A percentile compares a stretch with the other conserved stretches of the same genome.
phyloP scores from a whole-genome alignment of 805 yeast genomes.

The Zygotorulaspora chibaensis region DNA sequence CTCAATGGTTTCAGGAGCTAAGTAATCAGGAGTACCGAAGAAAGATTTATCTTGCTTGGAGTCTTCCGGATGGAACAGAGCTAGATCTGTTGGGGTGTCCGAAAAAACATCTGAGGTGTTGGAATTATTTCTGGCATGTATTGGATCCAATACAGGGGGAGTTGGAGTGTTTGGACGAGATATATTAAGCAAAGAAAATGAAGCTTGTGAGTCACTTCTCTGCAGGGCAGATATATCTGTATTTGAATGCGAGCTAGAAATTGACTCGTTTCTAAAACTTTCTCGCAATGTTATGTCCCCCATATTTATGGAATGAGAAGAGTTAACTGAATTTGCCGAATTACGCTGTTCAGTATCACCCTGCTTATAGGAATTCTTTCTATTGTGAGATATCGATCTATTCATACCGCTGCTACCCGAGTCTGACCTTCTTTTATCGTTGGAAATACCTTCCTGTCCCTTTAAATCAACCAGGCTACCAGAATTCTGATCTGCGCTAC shows the following conservation, averaged over 20 bases:
- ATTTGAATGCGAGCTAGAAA: constrained; percentile 19
- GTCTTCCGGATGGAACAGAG: constrained; percentile 71
- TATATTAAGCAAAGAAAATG: constrained; percentile 26
- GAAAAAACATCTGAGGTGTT: constrained; percentile 15
- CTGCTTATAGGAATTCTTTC: constrained; percentile 9
- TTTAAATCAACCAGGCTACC: constrained; percentile 7
- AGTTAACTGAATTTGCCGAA: neutral
- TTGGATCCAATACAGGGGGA: constrained; percentile 10
- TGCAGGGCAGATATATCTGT: constrained; percentile 23
- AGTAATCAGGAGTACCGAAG: constrained; percentile 96
- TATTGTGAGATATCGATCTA: constrained; percentile 5
- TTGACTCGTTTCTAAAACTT: constrained; percentile 17
- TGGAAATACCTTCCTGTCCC: neutral
- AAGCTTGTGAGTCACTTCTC: constrained; percentile 31
- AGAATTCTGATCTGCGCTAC: constrained; percentile 7
- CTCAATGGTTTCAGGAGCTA: constrained; percentile 91
- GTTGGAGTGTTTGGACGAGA: constrained; percentile 32
- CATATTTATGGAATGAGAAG: constrained; percentile 2
- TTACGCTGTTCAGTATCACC: constrained; percentile 5
- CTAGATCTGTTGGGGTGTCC: constrained; percentile 41
- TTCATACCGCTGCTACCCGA: constrained; percentile 4
- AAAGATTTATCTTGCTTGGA: constrained; percentile 54
- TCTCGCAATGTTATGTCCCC: constrained; percentile 5
- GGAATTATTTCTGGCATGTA: constrained; percentile 38
- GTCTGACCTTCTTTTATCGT: neutral